Percentiles rank a stretch among this genome's conserved stretches.
Evolutionary conservation across 176 grass and related monocot species (phyloP).

Genomic region (Triticum dicoccoides): DNA sequence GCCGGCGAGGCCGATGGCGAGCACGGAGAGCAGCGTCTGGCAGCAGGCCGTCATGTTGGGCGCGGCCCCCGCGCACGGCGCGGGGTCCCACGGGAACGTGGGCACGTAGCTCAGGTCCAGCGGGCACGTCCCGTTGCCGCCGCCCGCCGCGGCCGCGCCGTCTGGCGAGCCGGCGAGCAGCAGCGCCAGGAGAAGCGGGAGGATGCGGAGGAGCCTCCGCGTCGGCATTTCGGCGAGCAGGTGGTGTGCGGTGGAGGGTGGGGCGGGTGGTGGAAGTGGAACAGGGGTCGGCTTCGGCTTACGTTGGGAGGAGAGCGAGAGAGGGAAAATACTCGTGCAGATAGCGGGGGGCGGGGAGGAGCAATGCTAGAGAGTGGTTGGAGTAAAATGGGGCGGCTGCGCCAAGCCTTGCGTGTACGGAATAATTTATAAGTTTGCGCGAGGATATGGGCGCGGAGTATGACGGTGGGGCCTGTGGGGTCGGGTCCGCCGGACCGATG

Average conservation of each 20-base stretch:
- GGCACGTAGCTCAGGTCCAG: constrained; percentile 61
- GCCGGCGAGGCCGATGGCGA: constrained; percentile 51
- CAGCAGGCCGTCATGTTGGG: constrained; percentile 57
- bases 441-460: background rate
- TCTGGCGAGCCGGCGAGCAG: background rate
- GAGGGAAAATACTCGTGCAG: background rate
- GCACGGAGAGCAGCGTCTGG: constrained; percentile 48
- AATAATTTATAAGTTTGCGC: background rate
- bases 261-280: background rate
- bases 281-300: background rate
- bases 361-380: background rate
- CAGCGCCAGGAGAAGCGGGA: background rate
- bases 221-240: constrained; percentile 33
- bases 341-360: background rate
- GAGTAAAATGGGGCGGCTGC: constrained; percentile 13
- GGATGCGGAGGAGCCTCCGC: background rate
- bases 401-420: constrained; percentile 17
- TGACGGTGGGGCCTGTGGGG: background rate
- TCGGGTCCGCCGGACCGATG: background rate
- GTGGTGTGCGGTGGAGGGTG: background rate
- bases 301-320: background rate
- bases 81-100: constrained; percentile 70
- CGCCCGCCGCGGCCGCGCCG: background rate
- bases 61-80: constrained; percentile 24
- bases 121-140: constrained; percentile 46